Evolutionary conservation across 495 filamentous ascomycete species (phyloP).

Genomic region (Hypoxylon lenormandii): DNA sequence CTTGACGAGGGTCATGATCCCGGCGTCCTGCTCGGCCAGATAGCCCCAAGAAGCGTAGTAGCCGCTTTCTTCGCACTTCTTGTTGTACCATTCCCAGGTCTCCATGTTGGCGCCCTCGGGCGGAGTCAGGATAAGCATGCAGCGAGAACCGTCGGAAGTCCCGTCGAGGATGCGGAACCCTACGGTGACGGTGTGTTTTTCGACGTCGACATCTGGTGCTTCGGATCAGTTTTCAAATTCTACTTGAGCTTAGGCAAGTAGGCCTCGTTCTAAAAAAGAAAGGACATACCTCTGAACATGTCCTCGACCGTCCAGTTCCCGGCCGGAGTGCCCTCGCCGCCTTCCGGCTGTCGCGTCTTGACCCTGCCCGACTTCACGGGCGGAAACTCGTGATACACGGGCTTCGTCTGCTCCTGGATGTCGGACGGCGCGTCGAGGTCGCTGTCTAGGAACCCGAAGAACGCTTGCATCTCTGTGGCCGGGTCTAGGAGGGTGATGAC

Average conservation of each 20-base stretch:
- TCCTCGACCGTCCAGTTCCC: conserved; percentile 22
- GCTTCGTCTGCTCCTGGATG: conserved; percentile 27
- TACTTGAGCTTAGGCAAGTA: neutral
- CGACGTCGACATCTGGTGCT: conserved; percentile 25
- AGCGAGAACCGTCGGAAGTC: neutral
- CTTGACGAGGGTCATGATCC: conserved; percentile 45
- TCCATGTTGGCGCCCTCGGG: conserved; percentile 22
- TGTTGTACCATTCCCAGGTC: conserved; percentile 36
- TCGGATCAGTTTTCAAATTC: neutral
- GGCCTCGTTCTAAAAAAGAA: neutral
- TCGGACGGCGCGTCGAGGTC: conserved; percentile 20
- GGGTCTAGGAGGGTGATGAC: conserved; percentile 45
- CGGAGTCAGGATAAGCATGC: conserved; percentile 23
- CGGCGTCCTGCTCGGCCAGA: conserved; percentile 23
- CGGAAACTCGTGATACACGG: neutral
- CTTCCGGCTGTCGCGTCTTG: neutral
- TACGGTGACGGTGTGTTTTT: conserved; percentile 13
- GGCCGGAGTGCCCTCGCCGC: neutral
- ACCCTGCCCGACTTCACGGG: neutral
- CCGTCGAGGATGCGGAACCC: conserved; percentile 23
- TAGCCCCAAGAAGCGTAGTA: conserved; percentile 46
- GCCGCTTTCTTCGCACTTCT: conserved; percentile 25
- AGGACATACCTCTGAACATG: conserved; percentile 29
- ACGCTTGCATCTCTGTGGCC: conserved; percentile 21
- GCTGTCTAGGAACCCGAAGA: conserved; percentile 45